These are phyloP conservation scores for Liriodendron chinense DNA, from an alignment of 164 flowering plant species.

Conservation along the genomic window DNA sequence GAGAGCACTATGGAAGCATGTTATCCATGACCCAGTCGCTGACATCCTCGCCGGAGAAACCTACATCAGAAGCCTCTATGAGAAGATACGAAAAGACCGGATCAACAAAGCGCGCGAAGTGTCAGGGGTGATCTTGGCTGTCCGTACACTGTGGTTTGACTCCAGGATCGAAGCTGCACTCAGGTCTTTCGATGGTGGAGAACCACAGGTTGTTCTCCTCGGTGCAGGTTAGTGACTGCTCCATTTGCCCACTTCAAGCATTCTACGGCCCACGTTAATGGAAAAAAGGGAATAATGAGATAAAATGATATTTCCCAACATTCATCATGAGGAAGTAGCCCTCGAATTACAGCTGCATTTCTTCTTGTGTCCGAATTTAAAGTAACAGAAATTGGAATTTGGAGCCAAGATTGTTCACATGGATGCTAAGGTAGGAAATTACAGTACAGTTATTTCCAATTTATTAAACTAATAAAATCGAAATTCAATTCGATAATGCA, in stretches of 20 bases:
- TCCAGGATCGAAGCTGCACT: slow-evolving; percentile 68
- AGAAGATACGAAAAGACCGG: slow-evolving; percentile 75
- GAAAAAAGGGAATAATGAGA: neutral
- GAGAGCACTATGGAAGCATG: slow-evolving; percentile 88
- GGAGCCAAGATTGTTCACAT: neutral
- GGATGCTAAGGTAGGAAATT: neutral
- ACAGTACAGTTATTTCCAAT: neutral
- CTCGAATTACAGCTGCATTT: neutral
- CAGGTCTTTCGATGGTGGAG: slow-evolving; percentile 42
- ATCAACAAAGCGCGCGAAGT: slow-evolving; percentile 72
- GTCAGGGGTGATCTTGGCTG: slow-evolving; percentile 85
- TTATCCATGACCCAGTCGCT: slow-evolving; percentile 71
- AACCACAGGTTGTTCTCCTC: slow-evolving; percentile 73
- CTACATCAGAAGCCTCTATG: slow-evolving; percentile 55
- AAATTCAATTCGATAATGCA: neutral
- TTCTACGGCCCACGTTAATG: neutral
- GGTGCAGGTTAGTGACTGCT: slow-evolving; percentile 67
- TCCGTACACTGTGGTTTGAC: slow-evolving; percentile 91
- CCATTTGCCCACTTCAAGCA: neutral
- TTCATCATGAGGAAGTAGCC: neutral
- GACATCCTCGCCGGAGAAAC: slow-evolving; percentile 81
- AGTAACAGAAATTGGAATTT: no score
- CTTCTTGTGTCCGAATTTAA: no score
- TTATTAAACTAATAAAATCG: neutral
- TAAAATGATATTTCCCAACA: no score